Base-by-base conservation (phyloP, 495 filamentous ascomycete genomes). In the Podospora bellae-mahoneyi region DNA sequence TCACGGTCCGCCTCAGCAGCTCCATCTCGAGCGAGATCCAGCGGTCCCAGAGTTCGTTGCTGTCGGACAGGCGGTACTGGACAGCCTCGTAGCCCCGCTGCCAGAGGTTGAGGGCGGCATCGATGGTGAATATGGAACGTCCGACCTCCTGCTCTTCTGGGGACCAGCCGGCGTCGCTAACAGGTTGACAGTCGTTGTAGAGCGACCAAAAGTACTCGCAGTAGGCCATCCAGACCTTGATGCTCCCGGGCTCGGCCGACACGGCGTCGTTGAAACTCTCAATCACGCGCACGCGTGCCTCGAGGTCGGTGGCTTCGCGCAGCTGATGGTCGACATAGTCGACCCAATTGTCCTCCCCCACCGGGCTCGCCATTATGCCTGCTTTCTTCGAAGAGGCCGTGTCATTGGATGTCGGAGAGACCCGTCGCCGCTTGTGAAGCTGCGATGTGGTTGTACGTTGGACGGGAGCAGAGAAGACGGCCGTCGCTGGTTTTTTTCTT, bases 21-120 rank as follows among this genome's bases (percentile, higher is more conserved):
- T 84, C 83, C 76, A 83, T 78, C 74, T 82, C 83, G 72, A 82
- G 83, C 66, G 71, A 91, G 68, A 82, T 91, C 92, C 80, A 94
- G 67, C 88, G 89, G 74, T 97, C 88, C 94, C 94, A 99, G n/a
- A 97, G 84, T 62, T 89, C 72, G 72, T 95, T 87, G 79, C 94
- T 97, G 74, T 97, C 92, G 72, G 88, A 85, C 67, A 97, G 85
- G 71, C 91, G 89, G 80, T 89, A 92, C 73, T 89, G 87, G 16
- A 92, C 95, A 27, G 89, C 88, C 60, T 91, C 87, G 56, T 90
- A 89, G 28, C 86, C 95, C 60, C 90, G 83, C 73, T 90, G 85
- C 90, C 93, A 96, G 10, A 93, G 89, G 54, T 89, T 87, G 34
- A 96, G 73, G 63, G 95, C 86, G 48, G 84, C 83, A 56, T 94